Base-by-base conservation (phyloP, 2,329 filamentous ascomycete genomes). In the Aspergillus latus region DNA sequence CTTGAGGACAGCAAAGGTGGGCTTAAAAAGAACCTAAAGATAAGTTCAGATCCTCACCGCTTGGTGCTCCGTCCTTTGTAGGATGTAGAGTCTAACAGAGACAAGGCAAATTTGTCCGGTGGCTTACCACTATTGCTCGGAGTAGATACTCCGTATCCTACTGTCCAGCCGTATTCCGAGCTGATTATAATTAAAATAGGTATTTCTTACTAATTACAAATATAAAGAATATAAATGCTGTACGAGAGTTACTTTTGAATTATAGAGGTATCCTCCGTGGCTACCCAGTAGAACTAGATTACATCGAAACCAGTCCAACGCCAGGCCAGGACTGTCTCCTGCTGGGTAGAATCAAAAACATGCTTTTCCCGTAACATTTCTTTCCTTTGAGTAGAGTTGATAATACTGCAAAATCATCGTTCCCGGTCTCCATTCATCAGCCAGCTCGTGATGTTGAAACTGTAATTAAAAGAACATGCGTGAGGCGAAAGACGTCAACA, bases 241-340 rank as follows among this genome's bases (percentile, higher is more conserved):
- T 55, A 61, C 56, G 54, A 61, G 57, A 63, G 57, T 54, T 54
- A 61, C 57, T 57, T 59, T 57, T 55, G 52, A 49, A 54, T 53
- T 59, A 37, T 37, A 37, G 10, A 37, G 21, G 54, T 55, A 46
- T 56, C 52, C 49, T 36, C 44, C 36, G 46, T 50, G 49, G 42
- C 55, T 56, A 57, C 52, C 59, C 60, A 57, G 58, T 59, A 62
- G 60, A 67, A 60, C 60, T 68, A 68, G 58, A 65, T 59, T 68
- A 65, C 64, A 68, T 51, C 63, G 58, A 64, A 54, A 49, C 57
- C 57, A 59, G 59, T 64, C 59, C 64, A 63, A 56, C 61, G 45
- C 43, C 49, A 48, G 39, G 42, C 32, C 30, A 51, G 42, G 48
- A 59, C 58, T 50, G 54, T 45, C 47, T 55, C 52, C 56, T 47